Base-by-base conservation (phyloP, 805 yeast species). In the Candida glaebosa region DNA sequence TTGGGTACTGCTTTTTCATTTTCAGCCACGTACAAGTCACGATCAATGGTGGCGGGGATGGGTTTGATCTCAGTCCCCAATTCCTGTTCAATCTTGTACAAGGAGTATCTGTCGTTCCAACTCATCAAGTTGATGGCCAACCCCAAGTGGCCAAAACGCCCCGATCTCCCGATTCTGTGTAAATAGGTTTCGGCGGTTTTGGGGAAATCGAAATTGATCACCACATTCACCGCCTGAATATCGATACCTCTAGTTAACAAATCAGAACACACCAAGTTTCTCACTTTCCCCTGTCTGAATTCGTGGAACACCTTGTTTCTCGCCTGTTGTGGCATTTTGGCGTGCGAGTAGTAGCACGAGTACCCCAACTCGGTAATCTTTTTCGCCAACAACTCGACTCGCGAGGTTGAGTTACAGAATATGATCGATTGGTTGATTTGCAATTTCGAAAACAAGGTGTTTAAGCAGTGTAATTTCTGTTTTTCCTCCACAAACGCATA, bases 301-400 rank as follows among this genome's bases (percentile, higher is more conserved):
- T 93, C 98, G 63, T 93, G 99, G 80, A 93, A 93, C 5, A 93
- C 99, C 61, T 89, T 87, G 71, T 93, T 93, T 77, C 99, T 86
- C 40, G 95, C 96, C 48, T 83, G 84, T 71, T 93, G 98, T 31
- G 95, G 91, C 99, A 93, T 93, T 64, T 82, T 85, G 8, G 99
- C 97, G 62, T 93, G 99, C 17, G 96, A 87, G 63, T 88, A 93
- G 67, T 84, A 93, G 73, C 98, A 93, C 2, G 98, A 91, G 63
- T 84, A 93, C 40, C 96, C 97, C 47, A 93, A 75, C 60, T 93
- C 98, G 18, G 98, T 91, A 58, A 93, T 91, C 60, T 93, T 93
- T 58, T 88, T 88, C 43, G 98, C 96, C 54, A 93, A 75, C 48
- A 93, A 76, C 70, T 93, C 99, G 39, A 93, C 99, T 64, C 99